Percentiles rank a stretch among this genome's conserved stretches.
Conservation (phyloP, 2,329 filamentous ascomycete species). For the Phaeomoniella chlamydospora region DNA sequence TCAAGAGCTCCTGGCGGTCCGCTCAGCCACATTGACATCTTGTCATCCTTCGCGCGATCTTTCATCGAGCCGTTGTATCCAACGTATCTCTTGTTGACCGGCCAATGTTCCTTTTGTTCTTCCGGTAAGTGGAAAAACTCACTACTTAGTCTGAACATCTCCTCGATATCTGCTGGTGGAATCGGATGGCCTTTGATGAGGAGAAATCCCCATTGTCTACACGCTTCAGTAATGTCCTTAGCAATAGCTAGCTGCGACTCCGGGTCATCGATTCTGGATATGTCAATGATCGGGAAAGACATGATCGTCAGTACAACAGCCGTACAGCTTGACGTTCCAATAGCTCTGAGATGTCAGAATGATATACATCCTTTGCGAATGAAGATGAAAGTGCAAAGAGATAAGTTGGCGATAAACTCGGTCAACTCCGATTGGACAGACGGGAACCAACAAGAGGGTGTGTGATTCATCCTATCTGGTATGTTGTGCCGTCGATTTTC, state of each 20-base stretch:
- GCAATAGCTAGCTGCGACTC: slow-evolving; percentile 42
- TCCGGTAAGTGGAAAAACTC: slow-evolving; percentile 52
- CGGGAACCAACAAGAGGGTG: no score
- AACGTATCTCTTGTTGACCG: slow-evolving; percentile 8
- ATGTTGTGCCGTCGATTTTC: no score
- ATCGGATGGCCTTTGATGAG: slow-evolving; percentile 72
- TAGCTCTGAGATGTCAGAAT: no score
- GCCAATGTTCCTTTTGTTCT: slow-evolving; percentile 37
- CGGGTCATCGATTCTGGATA: slow-evolving; percentile 3
- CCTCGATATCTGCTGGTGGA: slow-evolving; percentile 37
- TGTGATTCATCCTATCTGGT: no score
- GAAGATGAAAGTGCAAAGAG: no score
- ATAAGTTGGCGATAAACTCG: neutral
- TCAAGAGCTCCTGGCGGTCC: slow-evolving; percentile 8
- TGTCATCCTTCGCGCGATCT: slow-evolving; percentile 10
- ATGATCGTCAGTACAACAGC: neutral
- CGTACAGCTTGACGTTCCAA: no score
- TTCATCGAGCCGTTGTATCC: slow-evolving; percentile 9
- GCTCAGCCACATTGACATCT: slow-evolving; percentile 11
- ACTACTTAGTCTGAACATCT: slow-evolving; percentile 53
- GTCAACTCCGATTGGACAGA: neutral
- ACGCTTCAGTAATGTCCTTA: slow-evolving; percentile 60
- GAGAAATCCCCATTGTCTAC: slow-evolving; percentile 75
- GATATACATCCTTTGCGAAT: no score
- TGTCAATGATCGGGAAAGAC: slow-evolving; percentile 5